phyloP scores from a whole-genome alignment of 768 basidiomycete genomes.

The Lentinula boryana region DNA sequence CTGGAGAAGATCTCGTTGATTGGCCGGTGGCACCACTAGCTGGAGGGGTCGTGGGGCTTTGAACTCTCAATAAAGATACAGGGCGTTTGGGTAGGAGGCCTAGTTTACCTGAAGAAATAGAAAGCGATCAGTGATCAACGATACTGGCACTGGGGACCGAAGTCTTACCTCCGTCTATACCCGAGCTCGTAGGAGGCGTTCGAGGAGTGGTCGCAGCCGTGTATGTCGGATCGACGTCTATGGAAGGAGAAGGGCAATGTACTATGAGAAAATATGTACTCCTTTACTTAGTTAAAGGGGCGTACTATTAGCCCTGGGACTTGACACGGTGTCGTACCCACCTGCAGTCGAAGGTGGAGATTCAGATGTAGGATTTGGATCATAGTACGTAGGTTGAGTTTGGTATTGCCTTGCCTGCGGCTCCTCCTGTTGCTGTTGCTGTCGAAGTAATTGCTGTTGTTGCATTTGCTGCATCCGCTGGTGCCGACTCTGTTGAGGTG shows the following conservation, averaged over 20 bases:
- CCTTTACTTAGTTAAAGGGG: neutral
- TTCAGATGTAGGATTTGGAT: constrained; percentile 21
- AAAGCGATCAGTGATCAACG: neutral
- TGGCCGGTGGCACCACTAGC: constrained; percentile 8
- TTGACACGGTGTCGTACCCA: constrained; percentile 2
- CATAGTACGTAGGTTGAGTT: constrained; percentile 24
- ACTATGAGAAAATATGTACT: no score
- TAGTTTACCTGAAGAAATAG: constrained; percentile 42
- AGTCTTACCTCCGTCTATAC: constrained; percentile 27
- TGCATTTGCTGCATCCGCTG: constrained; percentile 1
- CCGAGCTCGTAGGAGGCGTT: constrained; percentile 17
- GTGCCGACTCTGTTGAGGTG: neutral
- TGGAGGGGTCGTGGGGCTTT: constrained; percentile 11
- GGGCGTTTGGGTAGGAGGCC: constrained; percentile 72
- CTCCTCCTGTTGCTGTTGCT: neutral
- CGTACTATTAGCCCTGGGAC: neutral
- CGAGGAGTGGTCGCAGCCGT: constrained; percentile 1
- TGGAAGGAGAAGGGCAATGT: neutral
- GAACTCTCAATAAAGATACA: constrained; percentile 47
- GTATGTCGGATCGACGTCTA: neutral
- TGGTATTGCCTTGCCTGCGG: constrained; percentile 7
- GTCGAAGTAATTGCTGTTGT: neutral
- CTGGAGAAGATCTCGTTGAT: neutral
- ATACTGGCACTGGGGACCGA: no score
- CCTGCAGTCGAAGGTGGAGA: neutral